Evolutionary conservation across 148 eudicot species (phyloP).

Genomic region (Pouteria glomerata): DNA sequence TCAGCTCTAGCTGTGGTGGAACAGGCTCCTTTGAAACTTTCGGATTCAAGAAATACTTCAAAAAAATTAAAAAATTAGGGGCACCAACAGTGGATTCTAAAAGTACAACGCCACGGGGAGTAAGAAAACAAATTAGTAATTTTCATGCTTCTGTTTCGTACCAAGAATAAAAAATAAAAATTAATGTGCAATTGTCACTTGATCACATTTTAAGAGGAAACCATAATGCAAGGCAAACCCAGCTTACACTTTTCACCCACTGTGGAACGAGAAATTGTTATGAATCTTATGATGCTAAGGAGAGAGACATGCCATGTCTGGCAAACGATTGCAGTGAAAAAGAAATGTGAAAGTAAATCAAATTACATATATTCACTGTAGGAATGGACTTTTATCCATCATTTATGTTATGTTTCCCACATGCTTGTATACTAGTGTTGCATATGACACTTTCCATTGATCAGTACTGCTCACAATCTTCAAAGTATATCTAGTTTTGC

Average conservation of each 20-base stretch:
- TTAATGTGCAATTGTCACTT: not conserved
- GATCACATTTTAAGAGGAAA: not conserved
- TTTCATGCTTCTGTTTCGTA: not conserved
- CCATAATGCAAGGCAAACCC: not conserved
- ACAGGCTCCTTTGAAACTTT: slow-evolving; percentile 74
- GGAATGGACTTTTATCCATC: too few species aligned
- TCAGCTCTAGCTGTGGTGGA: slow-evolving; percentile 60
- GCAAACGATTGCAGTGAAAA: not conserved
- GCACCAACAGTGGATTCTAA: slow-evolving; percentile 2
- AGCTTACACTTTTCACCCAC: not conserved
- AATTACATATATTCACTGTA: too few species aligned
- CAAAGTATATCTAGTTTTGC: not conserved
- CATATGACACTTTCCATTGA: too few species aligned
- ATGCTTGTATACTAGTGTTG: not conserved
- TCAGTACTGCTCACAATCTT: too few species aligned
- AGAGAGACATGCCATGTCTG: not conserved
- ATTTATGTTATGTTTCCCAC: too few species aligned
- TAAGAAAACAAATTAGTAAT: not conserved
- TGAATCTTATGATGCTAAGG: too few species aligned
- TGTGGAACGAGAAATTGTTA: not conserved
- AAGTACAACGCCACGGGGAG: not conserved
- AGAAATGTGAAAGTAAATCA: not conserved
- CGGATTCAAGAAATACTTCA: slow-evolving; percentile 74
- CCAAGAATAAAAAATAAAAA: not conserved
- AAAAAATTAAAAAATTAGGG: slow-evolving; percentile 4